Evolutionary conservation across 179 eudicot genomes (phyloP).

Genomic region (Nepenthes alata): DNA sequence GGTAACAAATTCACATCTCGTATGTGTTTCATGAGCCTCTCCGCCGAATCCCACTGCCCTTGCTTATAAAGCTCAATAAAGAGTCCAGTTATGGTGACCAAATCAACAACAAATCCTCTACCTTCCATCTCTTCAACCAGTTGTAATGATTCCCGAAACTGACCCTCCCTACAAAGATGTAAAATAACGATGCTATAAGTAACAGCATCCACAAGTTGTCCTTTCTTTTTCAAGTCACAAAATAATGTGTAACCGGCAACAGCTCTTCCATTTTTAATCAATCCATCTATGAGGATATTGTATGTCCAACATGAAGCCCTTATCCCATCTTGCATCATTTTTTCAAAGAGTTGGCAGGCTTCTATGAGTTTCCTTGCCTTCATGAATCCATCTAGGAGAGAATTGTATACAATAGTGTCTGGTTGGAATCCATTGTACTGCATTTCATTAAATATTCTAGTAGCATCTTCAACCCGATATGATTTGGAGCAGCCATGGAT

Average conservation of each 20-base stretch:
- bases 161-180: slow-evolving; percentile 59
- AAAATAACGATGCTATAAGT: slow-evolving; percentile 65
- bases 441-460: slow-evolving; percentile 65
- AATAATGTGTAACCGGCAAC: slow-evolving; percentile 65
- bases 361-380: slow-evolving; percentile 67
- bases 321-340: slow-evolving; percentile 68
- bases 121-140: slow-evolving; percentile 87
- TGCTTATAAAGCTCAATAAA: slow-evolving; percentile 47
- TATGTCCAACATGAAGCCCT: slow-evolving; percentile 72
- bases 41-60: slow-evolving; percentile 58
- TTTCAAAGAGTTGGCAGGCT: slow-evolving; percentile 76
- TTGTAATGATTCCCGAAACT: slow-evolving; percentile 45
- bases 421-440: slow-evolving; percentile 59
- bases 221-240: slow-evolving; percentile 71
- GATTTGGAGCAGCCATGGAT: slow-evolving; percentile 82
- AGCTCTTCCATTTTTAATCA: slow-evolving; percentile 67
- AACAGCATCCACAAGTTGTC: slow-evolving; percentile 68
- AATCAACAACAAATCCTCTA: slow-evolving; percentile 74
- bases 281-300: slow-evolving; percentile 75
- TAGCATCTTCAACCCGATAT: slow-evolving; percentile 52
- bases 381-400: slow-evolving; percentile 59
- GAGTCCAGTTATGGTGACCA: slow-evolving; percentile 66
- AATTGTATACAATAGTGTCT: slow-evolving; percentile 58
- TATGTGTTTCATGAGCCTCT: slow-evolving; percentile 58
- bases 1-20: slow-evolving; percentile 54